These are phyloP conservation scores for Lactifluus piperatus DNA, from an alignment of 768 basidiomycete species.

Conservation along the genomic window DNA sequence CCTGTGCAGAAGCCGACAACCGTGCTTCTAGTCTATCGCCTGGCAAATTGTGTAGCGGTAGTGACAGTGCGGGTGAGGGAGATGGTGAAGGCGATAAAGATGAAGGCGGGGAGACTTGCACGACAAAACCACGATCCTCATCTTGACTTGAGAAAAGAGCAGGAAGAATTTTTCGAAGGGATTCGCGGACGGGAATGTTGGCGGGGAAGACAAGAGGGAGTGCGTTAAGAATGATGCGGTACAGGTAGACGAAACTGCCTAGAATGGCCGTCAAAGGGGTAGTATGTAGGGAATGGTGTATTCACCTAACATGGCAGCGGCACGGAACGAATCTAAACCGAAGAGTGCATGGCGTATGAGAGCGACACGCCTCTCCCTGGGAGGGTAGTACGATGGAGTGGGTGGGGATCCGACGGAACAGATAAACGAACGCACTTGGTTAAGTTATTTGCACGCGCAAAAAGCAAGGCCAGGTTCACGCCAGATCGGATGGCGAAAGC, in stretches of 20 bases:
- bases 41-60: neutral
- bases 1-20: slow-evolving; percentile 53
- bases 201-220: slow-evolving; percentile 60
- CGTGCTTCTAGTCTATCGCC: slow-evolving; percentile 35
- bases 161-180: slow-evolving; percentile 20
- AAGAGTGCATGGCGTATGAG: slow-evolving; percentile 78
- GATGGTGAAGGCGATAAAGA: slow-evolving; percentile 21
- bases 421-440: slow-evolving; percentile 42
- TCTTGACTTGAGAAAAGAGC: slow-evolving; percentile 24
- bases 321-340: slow-evolving; percentile 73
- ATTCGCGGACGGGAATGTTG: slow-evolving; percentile 21
- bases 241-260: slow-evolving; percentile 71
- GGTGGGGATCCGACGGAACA: neutral
- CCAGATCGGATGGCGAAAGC: slow-evolving; percentile 78
- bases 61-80: slow-evolving; percentile 14
- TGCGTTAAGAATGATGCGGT: slow-evolving; percentile 72
- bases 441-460: slow-evolving; percentile 61
- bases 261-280: neutral
- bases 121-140: slow-evolving; percentile 16
- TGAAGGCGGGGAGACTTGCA: slow-evolving; percentile 18
- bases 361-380: slow-evolving; percentile 53
- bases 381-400: neutral
- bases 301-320: slow-evolving; percentile 80
- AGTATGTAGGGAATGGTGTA: slow-evolving; percentile 6
- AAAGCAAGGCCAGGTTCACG: slow-evolving; percentile 69